Percentiles rank a stretch among this genome's conserved stretches.
These are phyloP conservation scores for Globisporangium irregulare DNA, from an alignment of 352 stramenopile species.

Conservation along the genomic window DNA sequence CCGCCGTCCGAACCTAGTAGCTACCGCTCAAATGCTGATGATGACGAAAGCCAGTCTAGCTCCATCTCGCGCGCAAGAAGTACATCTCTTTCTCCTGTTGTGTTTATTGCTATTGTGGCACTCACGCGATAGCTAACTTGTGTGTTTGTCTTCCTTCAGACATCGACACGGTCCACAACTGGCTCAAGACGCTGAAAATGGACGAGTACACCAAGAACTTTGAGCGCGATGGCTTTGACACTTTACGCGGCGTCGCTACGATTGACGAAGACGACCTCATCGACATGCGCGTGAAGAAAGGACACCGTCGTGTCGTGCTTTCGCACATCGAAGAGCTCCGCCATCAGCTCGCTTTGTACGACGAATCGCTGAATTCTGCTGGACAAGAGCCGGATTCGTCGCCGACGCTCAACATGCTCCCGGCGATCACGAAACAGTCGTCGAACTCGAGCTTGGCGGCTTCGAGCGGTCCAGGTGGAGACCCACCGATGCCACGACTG, in stretches of 20 bases:
- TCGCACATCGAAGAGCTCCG: slow-evolving; percentile 85
- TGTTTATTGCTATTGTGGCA: background rate
- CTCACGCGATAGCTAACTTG: background rate
- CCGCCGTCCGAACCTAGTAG: slow-evolving; percentile 16
- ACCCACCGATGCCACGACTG: slow-evolving; percentile 26
- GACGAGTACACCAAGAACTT: slow-evolving; percentile 87
- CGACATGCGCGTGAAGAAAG: slow-evolving; percentile 89
- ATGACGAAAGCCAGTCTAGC: slow-evolving; percentile 36
- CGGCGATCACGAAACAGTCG: slow-evolving; percentile 47
- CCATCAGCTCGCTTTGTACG: slow-evolving; percentile 54
- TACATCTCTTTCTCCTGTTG: slow-evolving; percentile 20
- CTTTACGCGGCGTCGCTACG: slow-evolving; percentile 75
- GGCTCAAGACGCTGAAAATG: slow-evolving; percentile 86
- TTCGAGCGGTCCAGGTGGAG: slow-evolving; percentile 17
- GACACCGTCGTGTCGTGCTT: slow-evolving; percentile 79
- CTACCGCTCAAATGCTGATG: slow-evolving; percentile 27
- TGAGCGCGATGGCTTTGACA: slow-evolving; percentile 87
- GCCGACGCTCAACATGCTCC: slow-evolving; percentile 77
- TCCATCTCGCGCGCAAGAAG: slow-evolving; percentile 43
- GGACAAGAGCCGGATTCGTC: slow-evolving; percentile 69
- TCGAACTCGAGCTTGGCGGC: slow-evolving; percentile 37
- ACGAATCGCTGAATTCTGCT: slow-evolving; percentile 52
- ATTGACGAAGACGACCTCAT: slow-evolving; percentile 87
- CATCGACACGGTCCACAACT: slow-evolving; percentile 79
- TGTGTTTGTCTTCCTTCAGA: slow-evolving; percentile 29